Conservation (phyloP, 805 yeast species). For the Pichia sporocuriosa region DNA sequence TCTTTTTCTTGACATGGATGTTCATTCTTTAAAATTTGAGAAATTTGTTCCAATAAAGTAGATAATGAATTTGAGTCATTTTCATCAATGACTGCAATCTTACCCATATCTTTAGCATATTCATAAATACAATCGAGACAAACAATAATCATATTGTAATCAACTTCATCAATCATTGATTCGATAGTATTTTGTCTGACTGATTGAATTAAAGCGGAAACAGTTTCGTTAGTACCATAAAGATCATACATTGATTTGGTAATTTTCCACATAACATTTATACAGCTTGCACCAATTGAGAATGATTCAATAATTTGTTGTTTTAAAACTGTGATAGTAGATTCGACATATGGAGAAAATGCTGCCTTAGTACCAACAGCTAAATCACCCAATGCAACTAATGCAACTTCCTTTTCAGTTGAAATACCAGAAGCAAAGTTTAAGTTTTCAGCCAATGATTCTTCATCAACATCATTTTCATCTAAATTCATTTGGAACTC, state of each 20-base stretch:
- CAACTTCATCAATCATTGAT: conserved; percentile 72
- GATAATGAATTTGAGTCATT: conserved; percentile 54
- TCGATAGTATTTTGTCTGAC: conserved; percentile 63
- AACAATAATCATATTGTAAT: conserved; percentile 71
- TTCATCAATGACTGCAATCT: conserved; percentile 59
- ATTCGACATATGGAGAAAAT: conserved; percentile 71
- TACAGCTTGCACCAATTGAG: conserved; percentile 85
- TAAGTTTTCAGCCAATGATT: conserved; percentile 61
- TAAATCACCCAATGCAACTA: conserved; percentile 81
- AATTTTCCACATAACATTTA: conserved; percentile 77
- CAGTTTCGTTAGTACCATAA: conserved; percentile 43
- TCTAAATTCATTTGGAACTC: conserved; percentile 62
- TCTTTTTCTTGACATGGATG: conserved; percentile 79
- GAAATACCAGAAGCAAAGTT: conserved; percentile 93
- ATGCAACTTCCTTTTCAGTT: conserved; percentile 92
- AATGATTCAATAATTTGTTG: conserved; percentile 80
- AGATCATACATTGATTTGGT: conserved; percentile 59
- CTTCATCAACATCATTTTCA: conserved; percentile 48
- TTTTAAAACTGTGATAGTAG: conserved; percentile 53
- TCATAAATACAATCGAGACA: conserved; percentile 70
- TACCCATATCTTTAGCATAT: conserved; percentile 63
- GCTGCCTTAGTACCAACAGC: conserved; percentile 80
- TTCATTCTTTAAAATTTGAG: conserved; percentile 69
- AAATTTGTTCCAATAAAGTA: conserved; percentile 59
- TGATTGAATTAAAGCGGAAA: conserved; percentile 52